A percentile compares a stretch with the other conserved stretches of the same genome.
Evolutionary conservation across 345 rosid species (phyloP).

Genomic region (Adansonia digitata): DNA sequence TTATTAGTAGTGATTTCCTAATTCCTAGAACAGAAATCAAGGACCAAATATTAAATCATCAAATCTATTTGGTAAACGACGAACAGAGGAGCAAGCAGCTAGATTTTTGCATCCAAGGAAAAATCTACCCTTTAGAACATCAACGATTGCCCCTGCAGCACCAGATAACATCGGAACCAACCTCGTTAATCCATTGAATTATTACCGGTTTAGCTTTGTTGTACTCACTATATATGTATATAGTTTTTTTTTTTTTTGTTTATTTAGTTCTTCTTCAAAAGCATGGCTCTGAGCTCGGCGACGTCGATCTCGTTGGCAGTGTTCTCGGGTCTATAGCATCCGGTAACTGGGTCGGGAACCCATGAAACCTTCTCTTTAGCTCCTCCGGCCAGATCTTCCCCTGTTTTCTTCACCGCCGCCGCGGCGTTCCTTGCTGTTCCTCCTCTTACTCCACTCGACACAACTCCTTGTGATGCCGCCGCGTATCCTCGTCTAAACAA

Average conservation of each 20-base stretch:
- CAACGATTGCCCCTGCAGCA: background rate
- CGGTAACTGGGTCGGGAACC: slow-evolving; percentile 74
- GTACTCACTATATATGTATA: background rate
- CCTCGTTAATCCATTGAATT: background rate
- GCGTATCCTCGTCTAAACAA: slow-evolving; percentile 35
- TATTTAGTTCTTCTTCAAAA: slow-evolving; percentile 30
- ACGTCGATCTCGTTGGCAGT: slow-evolving; percentile 45
- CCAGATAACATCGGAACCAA: background rate
- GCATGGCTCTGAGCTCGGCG: slow-evolving; percentile 49
- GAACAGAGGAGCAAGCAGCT: background rate
- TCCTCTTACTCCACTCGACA: slow-evolving; percentile 17
- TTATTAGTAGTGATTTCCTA: no score
- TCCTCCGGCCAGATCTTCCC: slow-evolving; percentile 28
- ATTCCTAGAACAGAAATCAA: background rate
- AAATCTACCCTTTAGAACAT: background rate
- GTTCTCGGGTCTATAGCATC: slow-evolving; percentile 58
- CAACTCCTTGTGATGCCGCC: slow-evolving; percentile 31
- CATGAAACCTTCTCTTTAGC: slow-evolving; percentile 45
- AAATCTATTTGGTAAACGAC: background rate
- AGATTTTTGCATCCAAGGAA: background rate
- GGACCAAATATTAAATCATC: background rate
- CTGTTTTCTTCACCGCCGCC: slow-evolving; percentile 38
- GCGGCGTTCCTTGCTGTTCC: slow-evolving; percentile 13
- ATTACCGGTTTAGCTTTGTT: background rate
- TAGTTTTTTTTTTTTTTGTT: no score